phyloP scores from a whole-genome alignment of 108 stramenopile species.

The Cylindrotheca fusiformis region DNA sequence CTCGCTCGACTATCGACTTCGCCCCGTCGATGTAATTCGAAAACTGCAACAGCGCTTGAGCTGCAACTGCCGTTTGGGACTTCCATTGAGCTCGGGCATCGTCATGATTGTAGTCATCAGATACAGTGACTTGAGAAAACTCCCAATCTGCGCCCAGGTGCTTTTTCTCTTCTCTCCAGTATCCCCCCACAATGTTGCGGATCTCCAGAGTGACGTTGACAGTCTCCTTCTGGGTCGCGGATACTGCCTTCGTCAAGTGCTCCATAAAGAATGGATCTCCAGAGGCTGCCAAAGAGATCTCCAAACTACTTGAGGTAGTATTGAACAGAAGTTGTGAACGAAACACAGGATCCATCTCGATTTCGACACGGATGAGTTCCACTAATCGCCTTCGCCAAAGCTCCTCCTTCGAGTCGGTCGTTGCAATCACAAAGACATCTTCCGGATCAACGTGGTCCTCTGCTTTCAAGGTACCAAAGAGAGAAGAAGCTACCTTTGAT shows the following conservation, averaged over 20 bases:
- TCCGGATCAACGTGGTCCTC: background rate
- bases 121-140: background rate
- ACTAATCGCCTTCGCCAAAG: background rate
- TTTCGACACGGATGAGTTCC: background rate
- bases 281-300: background rate
- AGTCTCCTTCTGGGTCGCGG: background rate
- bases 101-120: conserved; percentile 47
- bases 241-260: background rate
- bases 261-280: background rate
- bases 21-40: background rate
- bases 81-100: conserved; percentile 44
- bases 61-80: conserved; percentile 44
- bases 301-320: background rate
- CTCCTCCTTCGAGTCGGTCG: background rate
- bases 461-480: background rate
- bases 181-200: background rate
- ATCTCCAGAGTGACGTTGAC: background rate
- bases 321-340: background rate
- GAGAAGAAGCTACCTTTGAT: background rate
- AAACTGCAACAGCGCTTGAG: conserved; percentile 49
- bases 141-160: background rate
- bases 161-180: background rate
- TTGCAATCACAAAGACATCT: background rate
- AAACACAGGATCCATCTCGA: background rate
- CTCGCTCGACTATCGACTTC: background rate